Percentiles rank a stretch among this genome's conserved stretches.
Conservation (phyloP, 179 eudicot species). For the Spergularia azorica region DNA sequence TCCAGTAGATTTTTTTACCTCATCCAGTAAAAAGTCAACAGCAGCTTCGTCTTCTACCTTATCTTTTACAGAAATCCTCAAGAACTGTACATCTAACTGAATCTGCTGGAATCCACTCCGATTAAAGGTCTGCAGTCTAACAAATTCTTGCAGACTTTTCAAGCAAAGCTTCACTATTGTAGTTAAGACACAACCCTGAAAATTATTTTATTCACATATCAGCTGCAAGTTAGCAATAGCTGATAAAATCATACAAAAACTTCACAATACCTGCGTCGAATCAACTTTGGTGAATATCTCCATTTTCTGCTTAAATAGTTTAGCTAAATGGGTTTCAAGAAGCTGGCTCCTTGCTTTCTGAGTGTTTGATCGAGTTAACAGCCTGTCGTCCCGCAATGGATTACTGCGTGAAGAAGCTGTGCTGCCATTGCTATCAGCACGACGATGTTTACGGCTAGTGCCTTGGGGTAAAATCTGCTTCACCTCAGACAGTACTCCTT, state of each 20-base stretch:
- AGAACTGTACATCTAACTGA: conserved; percentile 88
- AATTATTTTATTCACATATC: conserved; percentile 20
- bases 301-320: conserved; percentile 90
- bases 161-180: conserved; percentile 82
- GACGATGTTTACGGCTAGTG: conserved; percentile 69
- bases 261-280: conserved; percentile 66
- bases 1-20: conserved; percentile 46
- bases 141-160: conserved; percentile 94
- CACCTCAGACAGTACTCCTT: conserved; percentile 66
- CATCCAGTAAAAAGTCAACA: conserved; percentile 90
- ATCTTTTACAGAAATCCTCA: conserved; percentile 67
- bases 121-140: conserved; percentile 87
- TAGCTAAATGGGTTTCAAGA: conserved; percentile 89
- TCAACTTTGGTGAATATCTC: conserved; percentile 97
- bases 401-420: conserved; percentile 89
- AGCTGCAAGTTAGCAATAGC: conserved; percentile 26
- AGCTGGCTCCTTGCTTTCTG: conserved; percentile 94
- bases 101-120: conserved; percentile 99
- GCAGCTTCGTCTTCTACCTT: conserved; percentile 88
- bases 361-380: conserved; percentile 60
- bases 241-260: not conserved
- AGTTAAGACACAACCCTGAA: conserved; percentile 86
- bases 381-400: conserved; percentile 80
- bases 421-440: conserved; percentile 89
- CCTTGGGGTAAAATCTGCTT: conserved; percentile 89